Evolutionary conservation across 306 rosid genomes (phyloP).

Genomic region (Vigna trinervia): DNA sequence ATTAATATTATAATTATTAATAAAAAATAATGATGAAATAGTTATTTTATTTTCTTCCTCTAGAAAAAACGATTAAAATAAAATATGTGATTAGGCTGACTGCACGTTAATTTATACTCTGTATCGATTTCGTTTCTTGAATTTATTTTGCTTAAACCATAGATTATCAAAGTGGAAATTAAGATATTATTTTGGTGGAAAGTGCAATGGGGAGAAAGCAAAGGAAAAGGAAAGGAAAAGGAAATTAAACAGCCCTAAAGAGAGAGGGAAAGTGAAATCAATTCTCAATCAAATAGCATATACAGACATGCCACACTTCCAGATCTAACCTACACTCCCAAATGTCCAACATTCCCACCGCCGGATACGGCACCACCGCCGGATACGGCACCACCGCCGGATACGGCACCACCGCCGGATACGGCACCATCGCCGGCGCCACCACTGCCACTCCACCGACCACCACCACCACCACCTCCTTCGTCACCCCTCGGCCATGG

Average conservation of each 20-base stretch:
- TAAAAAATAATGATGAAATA: no score
- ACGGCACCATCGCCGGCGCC: conserved; percentile 41
- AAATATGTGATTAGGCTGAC: no score
- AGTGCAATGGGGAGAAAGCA: not conserved
- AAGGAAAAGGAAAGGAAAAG: not conserved
- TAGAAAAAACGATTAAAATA: no score
- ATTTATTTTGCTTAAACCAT: no score
- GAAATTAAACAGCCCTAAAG: not conserved
- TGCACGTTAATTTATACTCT: no score
- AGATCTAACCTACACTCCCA: conserved; percentile 34
- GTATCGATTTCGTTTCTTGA: no score
- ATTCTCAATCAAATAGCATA: not conserved
- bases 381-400: conserved; percentile 42
- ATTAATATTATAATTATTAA: no score
- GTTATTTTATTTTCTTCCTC: no score
- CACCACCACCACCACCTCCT: not conserved
- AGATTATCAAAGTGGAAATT: no score
- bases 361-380: conserved; percentile 41
- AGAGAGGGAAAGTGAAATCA: not conserved
- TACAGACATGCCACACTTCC: not conserved
- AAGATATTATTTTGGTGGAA: not conserved
- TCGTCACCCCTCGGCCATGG: conserved; percentile 52
- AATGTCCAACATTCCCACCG: conserved; percentile 44
- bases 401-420: conserved; percentile 42
- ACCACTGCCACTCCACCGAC: not conserved